Percentiles rank a stretch among this genome's conserved stretches.
These are phyloP conservation scores for Paradendryphiella salina DNA, from an alignment of 2,329 filamentous ascomycete species.

Conservation along the genomic window DNA sequence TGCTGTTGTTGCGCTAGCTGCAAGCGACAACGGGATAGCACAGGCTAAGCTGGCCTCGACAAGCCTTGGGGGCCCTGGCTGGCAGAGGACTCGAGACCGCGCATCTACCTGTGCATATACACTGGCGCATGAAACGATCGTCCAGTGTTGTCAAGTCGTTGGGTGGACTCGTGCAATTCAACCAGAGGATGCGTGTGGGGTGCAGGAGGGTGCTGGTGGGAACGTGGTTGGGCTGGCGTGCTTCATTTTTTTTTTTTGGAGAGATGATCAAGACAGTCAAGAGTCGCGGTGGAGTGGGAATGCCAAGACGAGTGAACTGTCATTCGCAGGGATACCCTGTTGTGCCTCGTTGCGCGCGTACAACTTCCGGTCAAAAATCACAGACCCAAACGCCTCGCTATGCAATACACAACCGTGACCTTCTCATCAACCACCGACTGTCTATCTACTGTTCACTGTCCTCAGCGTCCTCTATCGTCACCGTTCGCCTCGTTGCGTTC, in stretches of 20 bases:
- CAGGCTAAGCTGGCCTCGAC: constrained; percentile 19
- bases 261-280: constrained; percentile 1
- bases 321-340: constrained; percentile 15
- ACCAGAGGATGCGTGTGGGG: constrained; percentile 3
- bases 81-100: constrained; percentile 18
- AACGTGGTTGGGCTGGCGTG: constrained; percentile 19
- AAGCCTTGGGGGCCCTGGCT: constrained; percentile 25
- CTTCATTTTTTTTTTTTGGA: constrained; percentile 9
- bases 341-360: neutral
- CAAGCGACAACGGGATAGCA: constrained; percentile 22
- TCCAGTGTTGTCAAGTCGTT: constrained; percentile 16
- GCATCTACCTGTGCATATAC: constrained; percentile 21
- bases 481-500: constrained; percentile 30
- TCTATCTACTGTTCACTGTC: constrained; percentile 29
- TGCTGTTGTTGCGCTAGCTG: constrained; percentile 9
- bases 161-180: constrained; percentile 10
- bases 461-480: constrained; percentile 41
- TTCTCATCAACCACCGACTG: constrained; percentile 8
- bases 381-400: constrained; percentile 44
- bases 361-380: constrained; percentile 2
- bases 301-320: constrained; percentile 12
- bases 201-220: constrained; percentile 1
- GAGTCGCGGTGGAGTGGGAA: constrained; percentile 12
- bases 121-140: constrained; percentile 18
- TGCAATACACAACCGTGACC: constrained; percentile 30